Evolutionary conservation across 2,329 filamentous ascomycete genomes (phyloP), one percentile per base, ranked within the genome.

Genomic region (Fusarium phyllophilum): DNA sequence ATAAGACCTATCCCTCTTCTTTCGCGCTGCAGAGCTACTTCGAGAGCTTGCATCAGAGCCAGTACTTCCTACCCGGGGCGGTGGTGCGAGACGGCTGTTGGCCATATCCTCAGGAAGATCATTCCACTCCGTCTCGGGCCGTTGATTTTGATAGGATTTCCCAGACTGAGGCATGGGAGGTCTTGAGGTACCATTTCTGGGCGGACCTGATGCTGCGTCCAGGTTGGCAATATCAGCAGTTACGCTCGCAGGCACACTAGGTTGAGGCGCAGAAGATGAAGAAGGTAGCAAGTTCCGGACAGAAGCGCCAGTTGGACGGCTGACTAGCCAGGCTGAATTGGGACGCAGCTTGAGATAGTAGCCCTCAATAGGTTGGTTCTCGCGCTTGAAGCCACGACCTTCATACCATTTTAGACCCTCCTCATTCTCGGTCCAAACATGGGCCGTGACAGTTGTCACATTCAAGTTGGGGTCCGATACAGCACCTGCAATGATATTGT

Each of bases 341-440:
- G 91, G 91, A 57, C 86, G 85, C 42, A 93, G 83, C 76, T 88
- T 89, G 75, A 87, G 83, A 80, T 93, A 93, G 79, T 93, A 93
- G 6, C 86, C 87, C 39, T 84, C 79, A 15, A 91, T 79, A n/a
- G 85, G 83, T 41, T 84, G 76, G 20, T 83, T 84, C 55, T 86
- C 83, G 57, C 84, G 83, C 66, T 78, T 76, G 78, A 93, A 93
- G 6, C 89, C 89, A 15, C 89, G 85, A 31, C 85, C 84, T 38
- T 83, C 77, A 81, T 93, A 93, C 90, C 91, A 93, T 65, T 84
- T 84, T 69, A 92, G 81, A 1, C 87, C 91, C 26, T 92, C 90
- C 6, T 87, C 85, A 78, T 92, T 92, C 67, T 90, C 86, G 17
- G 90, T 90, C 91, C 91, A 93, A 22, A 92, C 91, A 79, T 93